A percentile compares a stretch with the other conserved stretches of the same genome.
These are phyloP conservation scores for Sugiyamaella boreocaroliniensis DNA, from an alignment of 805 yeast genomes.

Conservation along the genomic window DNA sequence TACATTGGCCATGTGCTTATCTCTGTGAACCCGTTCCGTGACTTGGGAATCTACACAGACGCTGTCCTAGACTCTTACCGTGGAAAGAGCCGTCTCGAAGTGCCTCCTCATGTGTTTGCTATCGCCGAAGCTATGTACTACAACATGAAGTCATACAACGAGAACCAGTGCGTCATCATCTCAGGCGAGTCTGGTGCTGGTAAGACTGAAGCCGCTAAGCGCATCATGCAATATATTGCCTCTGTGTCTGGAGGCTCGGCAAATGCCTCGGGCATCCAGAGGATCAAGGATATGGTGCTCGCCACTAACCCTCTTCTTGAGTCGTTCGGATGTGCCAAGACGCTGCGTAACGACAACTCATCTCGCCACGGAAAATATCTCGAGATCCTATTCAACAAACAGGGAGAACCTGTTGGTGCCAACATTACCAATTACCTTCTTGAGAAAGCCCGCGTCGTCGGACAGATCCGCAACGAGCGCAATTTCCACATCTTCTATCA, in stretches of 20 bases:
- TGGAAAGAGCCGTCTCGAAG: conserved; percentile 91
- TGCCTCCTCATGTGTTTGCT: conserved; percentile 95
- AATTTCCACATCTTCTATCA: conserved; percentile 97
- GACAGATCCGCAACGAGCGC: conserved; percentile 86
- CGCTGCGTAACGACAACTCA: conserved; percentile 80
- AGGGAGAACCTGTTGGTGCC: conserved; percentile 87
- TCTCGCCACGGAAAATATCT: conserved; percentile 91
- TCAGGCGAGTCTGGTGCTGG: conserved; percentile 99
- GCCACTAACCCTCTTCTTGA: conserved; percentile 93
- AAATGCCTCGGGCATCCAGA: conserved; percentile 52
- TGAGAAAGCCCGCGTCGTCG: conserved; percentile 95
- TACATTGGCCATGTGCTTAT: conserved; percentile 49
- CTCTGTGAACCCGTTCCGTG: conserved; percentile 94
- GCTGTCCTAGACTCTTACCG: conserved; percentile 67
- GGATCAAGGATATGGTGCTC: conserved; percentile 92
- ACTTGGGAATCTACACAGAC: conserved; percentile 88
- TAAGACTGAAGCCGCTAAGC: conserved; percentile 95
- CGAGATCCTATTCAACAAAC: conserved; percentile 77
- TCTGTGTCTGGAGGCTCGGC: conserved; percentile 70
- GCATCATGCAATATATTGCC: conserved; percentile 93
- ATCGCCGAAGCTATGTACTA: conserved; percentile 97
- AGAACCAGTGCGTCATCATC: conserved; percentile 93
- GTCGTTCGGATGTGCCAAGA: conserved; percentile 90
- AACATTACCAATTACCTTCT: conserved; percentile 90
- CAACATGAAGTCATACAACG: conserved; percentile 87